These are phyloP conservation scores for Aureobasidium zeae DNA, from an alignment of 2,329 filamentous ascomycete genomes.

Conservation along the genomic window DNA sequence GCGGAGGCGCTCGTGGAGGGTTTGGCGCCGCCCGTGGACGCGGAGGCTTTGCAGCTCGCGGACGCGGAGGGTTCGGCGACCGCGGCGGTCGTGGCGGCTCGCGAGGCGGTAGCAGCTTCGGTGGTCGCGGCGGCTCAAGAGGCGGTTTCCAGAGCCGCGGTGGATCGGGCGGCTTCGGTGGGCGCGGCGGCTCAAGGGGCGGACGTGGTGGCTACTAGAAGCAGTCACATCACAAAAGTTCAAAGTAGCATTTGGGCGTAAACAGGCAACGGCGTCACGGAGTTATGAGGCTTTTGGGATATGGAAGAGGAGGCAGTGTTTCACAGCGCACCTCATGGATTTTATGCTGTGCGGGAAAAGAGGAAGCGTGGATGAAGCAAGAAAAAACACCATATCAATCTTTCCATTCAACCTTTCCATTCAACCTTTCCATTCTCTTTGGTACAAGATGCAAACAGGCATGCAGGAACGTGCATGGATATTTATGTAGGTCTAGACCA, in stretches of 20 bases:
- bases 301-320: conserved; percentile 12
- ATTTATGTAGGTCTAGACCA: too few relatives aligned
- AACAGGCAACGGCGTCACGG: conserved; percentile 13
- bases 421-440: too few relatives aligned
- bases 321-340: conserved; percentile 14
- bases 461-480: too few relatives aligned
- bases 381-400: conserved; percentile 11
- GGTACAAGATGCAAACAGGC: too few relatives aligned
- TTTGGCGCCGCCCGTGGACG: conserved; percentile 24
- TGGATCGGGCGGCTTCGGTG: conserved; percentile 6
- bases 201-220: conserved; percentile 7
- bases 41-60: conserved; percentile 38
- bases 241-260: conserved; percentile 15
- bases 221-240: conserved; percentile 1
- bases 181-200: not conserved
- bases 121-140: conserved; percentile 33
- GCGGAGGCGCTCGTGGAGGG: conserved; percentile 30
- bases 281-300: conserved; percentile 13
- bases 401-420: too few relatives aligned
- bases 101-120: conserved; percentile 36
- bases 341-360: conserved; percentile 14
- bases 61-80: conserved; percentile 43
- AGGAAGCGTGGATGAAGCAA: too few relatives aligned
- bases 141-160: conserved; percentile 26
- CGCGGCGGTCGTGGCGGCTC: conserved; percentile 40